Base-by-base conservation (phyloP, 768 basidiomycete genomes). In the Gelatoporia subvermispora region DNA sequence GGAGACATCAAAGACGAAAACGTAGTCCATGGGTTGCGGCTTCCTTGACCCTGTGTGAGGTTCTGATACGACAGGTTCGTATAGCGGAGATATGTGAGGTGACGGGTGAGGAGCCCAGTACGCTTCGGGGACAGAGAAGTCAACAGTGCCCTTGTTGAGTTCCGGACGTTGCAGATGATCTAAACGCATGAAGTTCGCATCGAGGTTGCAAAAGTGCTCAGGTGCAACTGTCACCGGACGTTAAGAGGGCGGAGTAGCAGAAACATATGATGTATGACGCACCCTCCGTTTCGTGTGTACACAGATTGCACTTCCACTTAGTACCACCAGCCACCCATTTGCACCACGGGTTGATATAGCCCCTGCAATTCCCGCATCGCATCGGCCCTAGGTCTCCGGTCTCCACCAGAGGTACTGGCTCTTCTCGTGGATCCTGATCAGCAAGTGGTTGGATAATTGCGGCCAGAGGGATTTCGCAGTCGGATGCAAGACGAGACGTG, bases 271-370 rank as follows among this genome's bases (percentile, higher is more conserved):
- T n/a, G n/a, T n/a, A n/a, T n/a, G 16, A 61, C 85, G 57, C 55
- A 94, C 95, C 93, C 72, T 82, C 76, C n/a, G 88, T 92, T 60
- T 87, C 81, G 55, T 83, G 78, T 2, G 72, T 68, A 68, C 96
- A 99, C 15, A 99, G 63, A 72, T 98, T 98, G 65, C 96, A 99
- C 58, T 76, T 82, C 91, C 94, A 99, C 55, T 75, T 81, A 50
- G 77, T 75, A 4, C 96, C 96, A 2, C 88, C 88, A 8, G 85
- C 77, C 17, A 78, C 68, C 83, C 91, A 99, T 21, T 71, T 71
- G 65, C 86, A 92, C 93, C 93, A 98, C 0, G 93, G 88, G 61
- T 97, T 98, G 57, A 99, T 74, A 65, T 98, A 99, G 0, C 77
- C 90, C 55, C 90, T 76, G 65, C 96, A 99, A 28, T 78, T 73